A percentile compares a stretch with the other conserved stretches of the same genome.
Conservation (phyloP, 495 filamentous ascomycete species). For the Talaromyces borbonicus region DNA sequence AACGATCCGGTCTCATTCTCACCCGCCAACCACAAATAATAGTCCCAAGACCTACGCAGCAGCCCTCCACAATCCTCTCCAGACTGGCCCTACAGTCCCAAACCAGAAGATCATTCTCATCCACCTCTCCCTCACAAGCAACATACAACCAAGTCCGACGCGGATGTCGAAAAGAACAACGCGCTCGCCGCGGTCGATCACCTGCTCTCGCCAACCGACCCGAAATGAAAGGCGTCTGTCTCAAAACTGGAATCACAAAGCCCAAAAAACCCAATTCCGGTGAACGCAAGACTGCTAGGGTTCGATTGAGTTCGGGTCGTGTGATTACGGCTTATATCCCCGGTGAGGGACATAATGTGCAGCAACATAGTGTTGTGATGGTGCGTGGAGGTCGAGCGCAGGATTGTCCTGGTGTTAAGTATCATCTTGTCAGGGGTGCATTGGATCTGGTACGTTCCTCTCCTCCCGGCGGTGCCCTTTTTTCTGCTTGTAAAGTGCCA, state of each 20-base stretch:
- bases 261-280: slow-evolving; percentile 99
- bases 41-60: no score
- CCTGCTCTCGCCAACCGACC: slow-evolving; percentile 72
- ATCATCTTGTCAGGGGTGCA: slow-evolving; percentile 82
- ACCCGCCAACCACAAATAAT: no score
- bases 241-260: slow-evolving; percentile 83
- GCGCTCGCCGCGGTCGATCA: slow-evolving; percentile 71
- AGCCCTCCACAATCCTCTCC: slow-evolving; percentile 1
- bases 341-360: slow-evolving; percentile 96
- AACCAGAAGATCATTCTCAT: slow-evolving; percentile 32
- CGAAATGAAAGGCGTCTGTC: slow-evolving; percentile 86
- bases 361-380: slow-evolving; percentile 95
- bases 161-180: slow-evolving; percentile 65
- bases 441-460: slow-evolving; percentile 74
- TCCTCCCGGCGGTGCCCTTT: not conserved
- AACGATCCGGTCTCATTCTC: no score
- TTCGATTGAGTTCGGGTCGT: slow-evolving; percentile 78
- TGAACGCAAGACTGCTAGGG: slow-evolving; percentile 82
- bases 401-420: slow-evolving; percentile 98
- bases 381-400: slow-evolving; percentile 83
- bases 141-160: slow-evolving; percentile 51
- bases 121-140: slow-evolving; percentile 28
- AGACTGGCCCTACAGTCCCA: not conserved
- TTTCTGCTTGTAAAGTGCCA: slow-evolving; percentile 4
- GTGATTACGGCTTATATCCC: slow-evolving; percentile 87